A percentile compares a stretch with the other conserved stretches of the same genome.
Conservation (phyloP, 257 asterid genomes). For the Solanum peruvianum region DNA sequence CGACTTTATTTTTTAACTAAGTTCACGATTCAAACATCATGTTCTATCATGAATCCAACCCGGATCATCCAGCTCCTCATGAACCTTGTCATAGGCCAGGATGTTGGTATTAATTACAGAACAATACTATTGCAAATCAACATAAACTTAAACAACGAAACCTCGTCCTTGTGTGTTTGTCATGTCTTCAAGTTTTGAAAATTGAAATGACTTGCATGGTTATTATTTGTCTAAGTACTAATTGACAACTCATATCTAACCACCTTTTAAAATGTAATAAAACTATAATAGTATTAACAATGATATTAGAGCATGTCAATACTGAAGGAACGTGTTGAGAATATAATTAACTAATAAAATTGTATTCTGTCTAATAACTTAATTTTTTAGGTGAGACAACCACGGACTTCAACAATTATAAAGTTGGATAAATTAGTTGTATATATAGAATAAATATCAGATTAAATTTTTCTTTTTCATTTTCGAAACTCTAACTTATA, state of each 20-base stretch:
- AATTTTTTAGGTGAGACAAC: background rate
- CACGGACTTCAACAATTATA: background rate
- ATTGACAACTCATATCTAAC: background rate
- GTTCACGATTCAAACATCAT: background rate
- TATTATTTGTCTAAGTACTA: background rate
- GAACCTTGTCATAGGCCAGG: no score
- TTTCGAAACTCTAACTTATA: background rate
- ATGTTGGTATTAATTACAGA: no score
- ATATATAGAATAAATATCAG: background rate
- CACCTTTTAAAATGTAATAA: background rate
- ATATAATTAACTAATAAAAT: no score
- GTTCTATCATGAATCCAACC: background rate
- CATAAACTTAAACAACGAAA: background rate
- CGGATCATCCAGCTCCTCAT: accelerated
- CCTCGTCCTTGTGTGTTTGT: background rate
- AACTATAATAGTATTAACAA: background rate
- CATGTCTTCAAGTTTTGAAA: background rate
- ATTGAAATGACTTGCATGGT: background rate
- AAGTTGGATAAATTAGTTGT: no score
- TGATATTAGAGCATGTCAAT: background rate
- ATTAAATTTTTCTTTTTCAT: no score
- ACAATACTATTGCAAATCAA: background rate
- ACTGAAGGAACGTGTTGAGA: no score
- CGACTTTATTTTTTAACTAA: no score
- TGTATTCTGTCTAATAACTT: accelerated